Conservation (phyloP, 345 rosid genomes). For the Noccaea bulbosa region DNA sequence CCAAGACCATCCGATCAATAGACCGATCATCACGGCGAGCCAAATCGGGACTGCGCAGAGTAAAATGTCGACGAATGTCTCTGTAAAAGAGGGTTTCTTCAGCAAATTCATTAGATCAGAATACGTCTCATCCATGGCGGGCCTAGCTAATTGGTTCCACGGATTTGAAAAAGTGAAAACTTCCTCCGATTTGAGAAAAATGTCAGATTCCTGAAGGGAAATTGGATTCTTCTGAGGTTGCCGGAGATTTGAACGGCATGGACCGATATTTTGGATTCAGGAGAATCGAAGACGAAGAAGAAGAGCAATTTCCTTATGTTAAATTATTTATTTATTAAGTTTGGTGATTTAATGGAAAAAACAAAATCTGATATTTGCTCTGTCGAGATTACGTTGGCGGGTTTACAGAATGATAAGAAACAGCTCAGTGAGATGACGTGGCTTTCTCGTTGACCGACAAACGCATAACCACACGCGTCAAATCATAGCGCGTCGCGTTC, state of each 20-base stretch:
- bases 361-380: slow-evolving; percentile 22
- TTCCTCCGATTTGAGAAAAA: neutral
- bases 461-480: slow-evolving; percentile 19
- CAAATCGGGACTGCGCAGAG: slow-evolving; percentile 97
- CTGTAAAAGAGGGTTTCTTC: slow-evolving; percentile 71
- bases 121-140: slow-evolving; percentile 67
- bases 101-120: slow-evolving; percentile 69
- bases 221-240: slow-evolving; percentile 1
- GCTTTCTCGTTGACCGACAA: slow-evolving; percentile 27
- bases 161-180: neutral
- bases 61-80: slow-evolving; percentile 93
- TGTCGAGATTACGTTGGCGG: slow-evolving; percentile 32
- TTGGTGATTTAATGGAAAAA: slow-evolving; percentile 14
- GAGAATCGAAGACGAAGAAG: slow-evolving; percentile 32
- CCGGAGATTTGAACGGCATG: slow-evolving; percentile 3
- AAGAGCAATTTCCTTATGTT: slow-evolving; percentile 1
- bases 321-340: slow-evolving; percentile 4
- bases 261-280: neutral
- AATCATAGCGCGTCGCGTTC: slow-evolving; percentile 20
- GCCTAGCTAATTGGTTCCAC: neutral
- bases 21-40: slow-evolving; percentile 97
- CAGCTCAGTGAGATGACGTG: slow-evolving; percentile 33
- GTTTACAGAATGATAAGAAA: slow-evolving; percentile 14
- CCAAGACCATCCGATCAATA: slow-evolving; percentile 98
- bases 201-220: slow-evolving; percentile 30